Conservation (phyloP, 2,329 filamentous ascomycete genomes). For the Metarhizium robertsii region DNA sequence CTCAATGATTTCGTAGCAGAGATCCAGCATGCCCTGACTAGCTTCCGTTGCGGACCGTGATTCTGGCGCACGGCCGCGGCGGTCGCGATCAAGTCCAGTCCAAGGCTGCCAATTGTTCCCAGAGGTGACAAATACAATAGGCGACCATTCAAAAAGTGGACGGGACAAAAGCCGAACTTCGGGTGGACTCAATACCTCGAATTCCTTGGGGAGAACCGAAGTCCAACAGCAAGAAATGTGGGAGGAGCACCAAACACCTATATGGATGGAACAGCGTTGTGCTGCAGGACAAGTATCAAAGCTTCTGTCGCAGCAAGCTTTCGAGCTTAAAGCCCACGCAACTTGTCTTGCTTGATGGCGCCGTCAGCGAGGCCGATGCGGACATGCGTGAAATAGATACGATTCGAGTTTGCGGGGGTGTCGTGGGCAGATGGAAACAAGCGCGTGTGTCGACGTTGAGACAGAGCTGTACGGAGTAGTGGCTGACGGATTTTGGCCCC, state of each 20-base stretch:
- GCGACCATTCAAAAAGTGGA: neutral
- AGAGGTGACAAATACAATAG: neutral
- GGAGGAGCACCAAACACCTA: neutral
- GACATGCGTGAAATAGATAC: neutral
- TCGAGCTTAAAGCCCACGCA: neutral
- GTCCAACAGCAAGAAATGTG: neutral
- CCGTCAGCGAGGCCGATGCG: neutral
- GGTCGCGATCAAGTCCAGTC: neutral
- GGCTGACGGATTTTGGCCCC: neutral
- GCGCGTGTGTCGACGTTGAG: neutral
- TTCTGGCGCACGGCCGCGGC: neutral
- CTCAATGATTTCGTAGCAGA: neutral
- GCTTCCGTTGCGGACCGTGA: neutral
- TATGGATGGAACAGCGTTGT: neutral
- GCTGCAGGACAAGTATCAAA: neutral
- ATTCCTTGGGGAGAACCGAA: neutral
- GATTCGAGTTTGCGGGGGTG: neutral
- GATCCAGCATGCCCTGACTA: slow-evolving; percentile 4
- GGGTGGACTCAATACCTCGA: neutral
- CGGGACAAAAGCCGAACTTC: neutral
- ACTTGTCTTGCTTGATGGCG: neutral
- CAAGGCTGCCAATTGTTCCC: neutral
- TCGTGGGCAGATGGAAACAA: neutral
- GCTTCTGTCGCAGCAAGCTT: neutral
- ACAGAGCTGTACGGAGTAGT: neutral